Conservation (phyloP, 164 flowering plant species). For the Piper betle region DNA sequence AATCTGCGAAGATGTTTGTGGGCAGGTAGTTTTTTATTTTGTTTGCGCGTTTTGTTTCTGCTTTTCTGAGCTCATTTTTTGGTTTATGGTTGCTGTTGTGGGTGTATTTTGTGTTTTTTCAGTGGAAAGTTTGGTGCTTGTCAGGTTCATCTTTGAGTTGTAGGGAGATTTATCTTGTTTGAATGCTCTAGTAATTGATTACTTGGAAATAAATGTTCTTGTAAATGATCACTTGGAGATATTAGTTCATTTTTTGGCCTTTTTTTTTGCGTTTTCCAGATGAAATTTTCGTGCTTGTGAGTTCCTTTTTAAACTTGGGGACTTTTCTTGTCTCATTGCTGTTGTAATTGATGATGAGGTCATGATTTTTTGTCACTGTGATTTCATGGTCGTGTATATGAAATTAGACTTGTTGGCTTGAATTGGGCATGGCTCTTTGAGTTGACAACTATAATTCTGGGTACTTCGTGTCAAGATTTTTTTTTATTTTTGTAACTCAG, state of each 20-base stretch:
- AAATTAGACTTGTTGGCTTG: not conserved
- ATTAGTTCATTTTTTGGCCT: not conserved
- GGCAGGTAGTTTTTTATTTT: slow-evolving; percentile 34
- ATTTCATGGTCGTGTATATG: not conserved
- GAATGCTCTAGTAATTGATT: not conserved
- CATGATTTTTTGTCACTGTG: not conserved
- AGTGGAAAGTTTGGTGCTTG: not conserved
- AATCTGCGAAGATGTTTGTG: slow-evolving; percentile 62
- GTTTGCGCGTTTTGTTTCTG: not conserved
- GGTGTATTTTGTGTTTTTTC: not conserved
- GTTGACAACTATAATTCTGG: not conserved
- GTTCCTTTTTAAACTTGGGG: too few relatives aligned
- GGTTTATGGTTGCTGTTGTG: not conserved
- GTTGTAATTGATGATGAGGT: too few relatives aligned
- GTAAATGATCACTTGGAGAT: too few relatives aligned
- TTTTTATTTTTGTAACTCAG: too few relatives aligned
- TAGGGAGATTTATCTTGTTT: not conserved
- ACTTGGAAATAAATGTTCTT: too few relatives aligned
- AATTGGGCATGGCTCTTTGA: not conserved
- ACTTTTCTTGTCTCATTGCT: too few relatives aligned
- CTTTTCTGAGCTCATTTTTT: not conserved
- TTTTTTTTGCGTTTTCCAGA: not conserved
- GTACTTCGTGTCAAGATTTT: not conserved
- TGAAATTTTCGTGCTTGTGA: too few relatives aligned
- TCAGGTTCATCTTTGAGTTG: not conserved